phyloP scores from a whole-genome alignment of 176 grass and related monocot species.

The Chrysopogon serrulatus region DNA sequence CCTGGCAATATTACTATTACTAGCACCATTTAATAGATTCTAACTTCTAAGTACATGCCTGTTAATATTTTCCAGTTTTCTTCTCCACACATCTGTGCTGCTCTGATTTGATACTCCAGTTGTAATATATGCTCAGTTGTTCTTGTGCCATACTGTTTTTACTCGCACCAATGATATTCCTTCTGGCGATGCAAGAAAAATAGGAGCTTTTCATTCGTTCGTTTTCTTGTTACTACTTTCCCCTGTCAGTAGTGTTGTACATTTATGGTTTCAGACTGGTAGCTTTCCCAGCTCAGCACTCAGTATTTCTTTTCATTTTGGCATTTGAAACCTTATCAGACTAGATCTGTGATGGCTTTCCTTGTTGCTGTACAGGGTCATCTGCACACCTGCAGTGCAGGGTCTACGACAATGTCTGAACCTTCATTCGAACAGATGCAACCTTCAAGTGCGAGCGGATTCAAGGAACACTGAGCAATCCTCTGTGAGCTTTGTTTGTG shows the following conservation, averaged over 20 bases:
- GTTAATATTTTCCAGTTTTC: too few species aligned
- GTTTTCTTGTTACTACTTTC: not conserved
- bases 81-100: too few species aligned
- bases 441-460: slow-evolving; percentile 48
- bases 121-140: too few species aligned
- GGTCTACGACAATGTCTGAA: slow-evolving; percentile 78
- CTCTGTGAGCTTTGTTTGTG: not conserved
- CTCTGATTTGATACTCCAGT: too few species aligned
- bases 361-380: slow-evolving; percentile 52
- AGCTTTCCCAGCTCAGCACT: too few species aligned
- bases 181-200: not conserved
- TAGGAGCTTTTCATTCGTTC: not conserved
- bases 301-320: too few species aligned
- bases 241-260: not conserved
- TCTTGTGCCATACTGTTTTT: not conserved
- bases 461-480: slow-evolving; percentile 22
- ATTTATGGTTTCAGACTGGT: too few species aligned
- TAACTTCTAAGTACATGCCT: too few species aligned
- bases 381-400: slow-evolving; percentile 87
- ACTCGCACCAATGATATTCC: not conserved
- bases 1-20: too few species aligned
- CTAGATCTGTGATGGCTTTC: not conserved
- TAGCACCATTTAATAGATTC: too few species aligned
- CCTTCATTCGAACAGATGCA: slow-evolving; percentile 59
- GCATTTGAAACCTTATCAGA: too few species aligned